phyloP scores from a whole-genome alignment of 1,284 basidiomycete genomes.

The Boletus sp. region DNA sequence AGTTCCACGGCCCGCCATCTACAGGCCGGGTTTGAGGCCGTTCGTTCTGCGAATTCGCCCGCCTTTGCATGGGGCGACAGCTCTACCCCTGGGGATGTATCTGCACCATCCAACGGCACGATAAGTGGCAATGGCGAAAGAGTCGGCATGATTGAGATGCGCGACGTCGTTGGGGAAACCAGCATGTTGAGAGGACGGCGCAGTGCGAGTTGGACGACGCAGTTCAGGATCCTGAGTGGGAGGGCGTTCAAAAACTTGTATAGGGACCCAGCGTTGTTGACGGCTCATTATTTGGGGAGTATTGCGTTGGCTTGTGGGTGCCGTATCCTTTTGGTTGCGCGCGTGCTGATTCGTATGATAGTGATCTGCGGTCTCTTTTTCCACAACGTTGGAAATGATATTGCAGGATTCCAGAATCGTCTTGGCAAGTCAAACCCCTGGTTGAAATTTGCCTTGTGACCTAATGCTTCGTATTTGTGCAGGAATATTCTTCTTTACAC shows the following conservation, averaged over 20 bases:
- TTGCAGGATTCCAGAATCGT: slow-evolving; percentile 91
- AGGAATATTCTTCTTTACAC: slow-evolving; percentile 95
- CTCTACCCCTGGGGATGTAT: slow-evolving; percentile 4
- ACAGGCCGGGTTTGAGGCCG: slow-evolving; percentile 57
- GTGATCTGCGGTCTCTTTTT: slow-evolving; percentile 83
- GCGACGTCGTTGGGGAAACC: slow-evolving; percentile 64
- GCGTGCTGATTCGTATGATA: slow-evolving; percentile 28
- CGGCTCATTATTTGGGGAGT: slow-evolving; percentile 85
- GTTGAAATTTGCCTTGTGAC: not conserved
- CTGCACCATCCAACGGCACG: slow-evolving; percentile 26
- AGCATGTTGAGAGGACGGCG: slow-evolving; percentile 72
- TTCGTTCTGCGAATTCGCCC: slow-evolving; percentile 32
- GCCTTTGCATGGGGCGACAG: not conserved
- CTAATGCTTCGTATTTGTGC: slow-evolving; percentile 15
- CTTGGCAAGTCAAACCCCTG: slow-evolving; percentile 45
- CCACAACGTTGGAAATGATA: slow-evolving; percentile 82
- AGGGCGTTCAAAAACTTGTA: slow-evolving; percentile 98
- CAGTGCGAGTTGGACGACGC: slow-evolving; percentile 81
- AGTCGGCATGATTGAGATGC: slow-evolving; percentile 45
- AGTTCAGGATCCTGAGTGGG: slow-evolving; percentile 91
- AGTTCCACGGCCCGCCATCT: slow-evolving; percentile 69
- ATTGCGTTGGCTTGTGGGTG: slow-evolving; percentile 76
- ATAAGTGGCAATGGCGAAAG: slow-evolving; percentile 17
- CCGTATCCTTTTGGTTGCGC: not conserved
- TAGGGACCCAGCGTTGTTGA: slow-evolving; percentile 87